Conservation (phyloP, 2,329 filamentous ascomycete genomes). For the Stachybotrys chartarum region DNA sequence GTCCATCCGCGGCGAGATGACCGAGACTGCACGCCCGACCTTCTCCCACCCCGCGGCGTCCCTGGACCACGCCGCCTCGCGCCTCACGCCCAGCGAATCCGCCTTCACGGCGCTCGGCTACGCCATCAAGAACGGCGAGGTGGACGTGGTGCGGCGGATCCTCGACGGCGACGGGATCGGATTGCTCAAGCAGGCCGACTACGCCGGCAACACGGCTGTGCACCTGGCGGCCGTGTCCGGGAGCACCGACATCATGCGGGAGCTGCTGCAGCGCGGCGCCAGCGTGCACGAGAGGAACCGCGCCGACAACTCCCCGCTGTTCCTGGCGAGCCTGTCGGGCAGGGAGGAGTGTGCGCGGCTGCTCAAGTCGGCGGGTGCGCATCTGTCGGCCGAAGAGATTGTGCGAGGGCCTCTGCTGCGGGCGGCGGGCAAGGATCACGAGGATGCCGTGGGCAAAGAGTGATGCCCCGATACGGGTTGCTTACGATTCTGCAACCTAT, state of each 20-base stretch:
- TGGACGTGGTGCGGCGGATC: conserved; percentile 58
- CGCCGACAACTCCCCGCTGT: conserved; percentile 59
- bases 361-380: conserved; percentile 51
- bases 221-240: conserved; percentile 52
- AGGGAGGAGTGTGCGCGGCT: conserved; percentile 46
- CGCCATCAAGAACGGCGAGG: conserved; percentile 66
- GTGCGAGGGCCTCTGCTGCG: conserved; percentile 12
- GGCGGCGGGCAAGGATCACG: background rate
- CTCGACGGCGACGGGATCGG: conserved; percentile 57
- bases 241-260: conserved; percentile 46
- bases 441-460: background rate
- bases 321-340: conserved; percentile 52
- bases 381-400: conserved; percentile 39
- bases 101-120: conserved; percentile 75
- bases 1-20: conserved; percentile 79
- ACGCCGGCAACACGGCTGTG: conserved; percentile 69
- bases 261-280: conserved; percentile 54
- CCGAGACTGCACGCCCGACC: conserved; percentile 62
- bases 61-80: conserved; percentile 32
- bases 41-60: conserved; percentile 67
- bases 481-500: too few species aligned
- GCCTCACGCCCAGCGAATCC: conserved; percentile 43
- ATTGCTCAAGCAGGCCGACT: conserved; percentile 70
- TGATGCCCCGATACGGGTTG: background rate
- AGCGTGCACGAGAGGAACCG: conserved; percentile 60